phyloP scores from a whole-genome alignment of 2,329 filamentous ascomycete genomes.

The Aureobasidium leucospermi region DNA sequence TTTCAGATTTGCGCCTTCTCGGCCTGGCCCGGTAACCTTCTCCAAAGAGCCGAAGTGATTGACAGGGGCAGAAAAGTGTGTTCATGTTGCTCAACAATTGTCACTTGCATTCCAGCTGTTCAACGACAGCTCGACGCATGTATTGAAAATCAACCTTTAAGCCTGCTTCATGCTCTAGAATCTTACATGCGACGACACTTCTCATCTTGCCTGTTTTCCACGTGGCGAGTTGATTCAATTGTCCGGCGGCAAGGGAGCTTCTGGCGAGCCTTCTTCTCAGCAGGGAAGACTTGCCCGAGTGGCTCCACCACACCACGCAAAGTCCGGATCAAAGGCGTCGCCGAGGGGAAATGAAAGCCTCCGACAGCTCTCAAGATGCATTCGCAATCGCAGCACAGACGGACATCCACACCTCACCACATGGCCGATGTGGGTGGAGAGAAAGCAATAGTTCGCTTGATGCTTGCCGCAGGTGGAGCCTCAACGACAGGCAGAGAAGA shows the following conservation, averaged over 20 bases:
- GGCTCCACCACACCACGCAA: slow-evolving; percentile 1
- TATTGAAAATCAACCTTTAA: neutral
- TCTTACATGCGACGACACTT: neutral
- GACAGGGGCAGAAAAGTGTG: slow-evolving; percentile 1
- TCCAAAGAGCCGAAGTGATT: slow-evolving; percentile 4
- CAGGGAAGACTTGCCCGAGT: neutral
- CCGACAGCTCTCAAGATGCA: neutral
- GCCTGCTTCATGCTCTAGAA: neutral
- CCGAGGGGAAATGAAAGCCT: neutral
- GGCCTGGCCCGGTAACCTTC: slow-evolving; percentile 6
- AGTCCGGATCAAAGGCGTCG: neutral
- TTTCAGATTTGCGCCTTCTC: slow-evolving; percentile 3
- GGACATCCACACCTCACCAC: neutral
- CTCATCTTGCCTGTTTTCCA: neutral
- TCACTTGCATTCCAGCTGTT: neutral
- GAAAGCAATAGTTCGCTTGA: neutral
- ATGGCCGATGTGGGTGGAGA: neutral
- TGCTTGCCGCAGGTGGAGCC: neutral
- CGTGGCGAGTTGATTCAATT: neutral
- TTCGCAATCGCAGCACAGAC: slow-evolving; percentile 8
- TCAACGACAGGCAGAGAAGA: slow-evolving; percentile 7
- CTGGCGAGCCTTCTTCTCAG: neutral
- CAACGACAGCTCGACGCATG: neutral
- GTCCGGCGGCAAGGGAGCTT: neutral
- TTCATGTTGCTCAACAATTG: slow-evolving; percentile 1